Evolutionary conservation across 331 rosid genomes (phyloP), one percentile per base, ranked within the genome.

Genomic region (Rhamnella rubrinervis): DNA sequence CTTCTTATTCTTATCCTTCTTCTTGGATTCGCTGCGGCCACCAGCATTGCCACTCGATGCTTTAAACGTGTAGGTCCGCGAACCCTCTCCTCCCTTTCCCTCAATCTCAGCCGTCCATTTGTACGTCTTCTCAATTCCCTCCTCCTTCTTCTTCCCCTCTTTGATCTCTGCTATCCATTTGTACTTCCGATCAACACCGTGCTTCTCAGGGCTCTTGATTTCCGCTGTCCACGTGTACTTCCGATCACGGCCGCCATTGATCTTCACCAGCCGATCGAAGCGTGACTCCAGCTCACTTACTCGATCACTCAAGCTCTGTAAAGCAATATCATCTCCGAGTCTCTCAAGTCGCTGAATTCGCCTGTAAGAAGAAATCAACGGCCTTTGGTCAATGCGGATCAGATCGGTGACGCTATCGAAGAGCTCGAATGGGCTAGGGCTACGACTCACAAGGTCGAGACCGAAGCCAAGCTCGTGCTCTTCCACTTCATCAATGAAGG

Each of bases 171-270:
- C 82, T 17, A 82, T 73, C 90, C 80, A 84, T 50, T 84, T 83
- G 82, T 89, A 95, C 82, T 91, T 95, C 85, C 88, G 77, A 31
- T 90, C 96, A 61, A 71, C 77, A 40, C 88, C 85, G 31, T 86
- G 65, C 77, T 77, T 78, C 80, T 78, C 87, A 46, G 71, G 61
- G 6, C 76, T 85, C 83, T 85, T 89, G 71, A 91, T 85, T 84
- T 91, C 96, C 72, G 92, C 85, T 59, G 92, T 89, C 93, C 81
- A 87, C 12, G 87, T 87, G 85, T 95, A 91, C 85, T 91, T 93
- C 73, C 96, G 87, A 55, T 84, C 86, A 4, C 80, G 82, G 6
- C n/a, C 14, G n/a, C 67, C 52, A 2, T 50, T 66, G 59, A 63
- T 23, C 86, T 59, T 83, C 44, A 77, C 81, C 17, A 83, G 75